Evolutionary conservation across 2,329 filamentous ascomycete genomes (phyloP).

Genomic region (Anisogramma anomala): DNA sequence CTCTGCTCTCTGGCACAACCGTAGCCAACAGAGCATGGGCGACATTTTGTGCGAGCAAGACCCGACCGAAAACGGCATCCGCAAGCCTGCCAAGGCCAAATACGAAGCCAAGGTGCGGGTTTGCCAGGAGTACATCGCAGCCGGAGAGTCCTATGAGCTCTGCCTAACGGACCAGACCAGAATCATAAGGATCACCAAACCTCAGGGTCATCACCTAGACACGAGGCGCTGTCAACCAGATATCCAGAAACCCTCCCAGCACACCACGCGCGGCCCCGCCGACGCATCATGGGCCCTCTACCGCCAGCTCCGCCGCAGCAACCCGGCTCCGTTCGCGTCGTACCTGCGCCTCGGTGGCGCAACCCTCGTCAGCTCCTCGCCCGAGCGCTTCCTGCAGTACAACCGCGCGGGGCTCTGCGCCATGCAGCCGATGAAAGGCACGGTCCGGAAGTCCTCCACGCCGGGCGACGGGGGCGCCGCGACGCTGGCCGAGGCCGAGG

Average conservation of each 20-base stretch:
- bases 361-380: slow-evolving; percentile 72
- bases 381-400: slow-evolving; percentile 71
- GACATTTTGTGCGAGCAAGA: slow-evolving; percentile 15
- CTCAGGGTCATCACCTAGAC: slow-evolving; percentile 19
- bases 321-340: slow-evolving; percentile 77
- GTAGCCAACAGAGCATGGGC: slow-evolving; percentile 11
- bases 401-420: slow-evolving; percentile 46
- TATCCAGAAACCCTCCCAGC: slow-evolving; percentile 7
- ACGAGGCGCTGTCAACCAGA: slow-evolving; percentile 15
- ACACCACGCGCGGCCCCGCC: slow-evolving; percentile 7
- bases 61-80: slow-evolving; percentile 18
- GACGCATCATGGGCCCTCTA: slow-evolving; percentile 58
- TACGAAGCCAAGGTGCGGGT: slow-evolving; percentile 57
- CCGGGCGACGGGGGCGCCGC: slow-evolving; percentile 21
- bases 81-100: slow-evolving; percentile 14
- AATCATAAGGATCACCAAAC: slow-evolving; percentile 30
- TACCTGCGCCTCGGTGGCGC: slow-evolving; percentile 59
- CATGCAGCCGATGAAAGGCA: slow-evolving; percentile 94
- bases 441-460: slow-evolving; percentile 65
- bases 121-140: slow-evolving; percentile 61
- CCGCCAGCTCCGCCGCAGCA: slow-evolving; percentile 53
- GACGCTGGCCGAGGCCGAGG: slow-evolving; percentile 60
- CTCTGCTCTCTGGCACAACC: slow-evolving; percentile 21
- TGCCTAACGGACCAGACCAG: slow-evolving; percentile 69
- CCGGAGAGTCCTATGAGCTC: slow-evolving; percentile 76